Percentiles rank a stretch among this genome's conserved stretches.
Evolutionary conservation across 768 basidiomycete species (phyloP).

Genomic region (Cyclocybe aegerita): DNA sequence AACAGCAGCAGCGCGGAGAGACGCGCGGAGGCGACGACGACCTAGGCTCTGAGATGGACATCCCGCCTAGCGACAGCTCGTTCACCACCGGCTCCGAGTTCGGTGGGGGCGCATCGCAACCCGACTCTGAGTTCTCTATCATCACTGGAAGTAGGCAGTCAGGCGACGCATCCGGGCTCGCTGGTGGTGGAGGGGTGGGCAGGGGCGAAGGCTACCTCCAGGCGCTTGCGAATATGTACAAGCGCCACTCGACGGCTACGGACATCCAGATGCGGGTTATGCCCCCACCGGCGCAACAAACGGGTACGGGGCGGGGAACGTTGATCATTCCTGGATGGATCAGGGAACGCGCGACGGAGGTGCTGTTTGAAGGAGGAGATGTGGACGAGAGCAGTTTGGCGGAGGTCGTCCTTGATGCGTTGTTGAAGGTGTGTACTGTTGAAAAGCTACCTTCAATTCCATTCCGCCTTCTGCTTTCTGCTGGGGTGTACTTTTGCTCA

Average conservation of each 20-base stretch:
- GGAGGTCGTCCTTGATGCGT: conserved; percentile 73
- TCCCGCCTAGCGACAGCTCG: conserved; percentile 48
- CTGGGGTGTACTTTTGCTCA: conserved; percentile 1
- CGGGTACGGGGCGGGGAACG: conserved; percentile 73
- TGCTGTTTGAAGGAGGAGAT: conserved; percentile 88
- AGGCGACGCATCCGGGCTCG: conserved; percentile 34
- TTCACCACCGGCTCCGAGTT: conserved; percentile 64
- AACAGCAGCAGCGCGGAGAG: conserved; percentile 30
- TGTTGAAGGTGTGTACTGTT: conserved; percentile 63
- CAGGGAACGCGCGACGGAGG: conserved; percentile 86
- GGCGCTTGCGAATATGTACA: conserved; percentile 68
- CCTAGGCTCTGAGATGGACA: conserved; percentile 35
- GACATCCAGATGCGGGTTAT: conserved; percentile 68
- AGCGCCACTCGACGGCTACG: conserved; percentile 74
- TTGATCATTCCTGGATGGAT: conserved; percentile 94
- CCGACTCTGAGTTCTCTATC: conserved; percentile 58
- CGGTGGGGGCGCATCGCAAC: conserved; percentile 47
- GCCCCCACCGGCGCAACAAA: conserved; percentile 65
- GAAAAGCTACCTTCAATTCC: neutral
- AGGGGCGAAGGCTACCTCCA: conserved; percentile 53
- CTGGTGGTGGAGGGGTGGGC: no score
- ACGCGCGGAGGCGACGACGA: conserved; percentile 28
- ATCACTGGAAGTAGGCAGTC: conserved; percentile 31
- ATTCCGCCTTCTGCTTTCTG: neutral
- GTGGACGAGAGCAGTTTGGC: conserved; percentile 85